Percentiles rank a stretch among this genome's conserved stretches.
Conservation (phyloP, 345 rosid genomes). For the Salix arbutifolia region DNA sequence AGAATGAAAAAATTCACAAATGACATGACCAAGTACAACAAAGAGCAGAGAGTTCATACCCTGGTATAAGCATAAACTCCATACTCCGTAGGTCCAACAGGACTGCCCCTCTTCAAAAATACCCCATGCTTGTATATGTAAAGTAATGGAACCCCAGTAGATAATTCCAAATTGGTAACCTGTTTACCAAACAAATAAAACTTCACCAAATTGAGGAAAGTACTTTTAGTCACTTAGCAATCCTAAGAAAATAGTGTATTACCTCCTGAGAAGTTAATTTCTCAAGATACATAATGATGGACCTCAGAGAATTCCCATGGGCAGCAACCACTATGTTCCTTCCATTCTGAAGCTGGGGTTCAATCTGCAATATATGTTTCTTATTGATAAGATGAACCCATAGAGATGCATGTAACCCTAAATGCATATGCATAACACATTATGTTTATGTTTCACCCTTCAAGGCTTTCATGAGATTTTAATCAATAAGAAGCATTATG, state of each 20-base stretch:
- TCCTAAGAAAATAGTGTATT: neutral
- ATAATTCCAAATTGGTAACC: conserved; percentile 79
- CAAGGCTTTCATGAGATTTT: neutral
- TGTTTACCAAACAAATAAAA: conserved; percentile 12
- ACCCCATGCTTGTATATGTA: conserved; percentile 84
- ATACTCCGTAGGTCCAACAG: conserved; percentile 75
- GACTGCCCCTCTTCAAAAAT: conserved; percentile 86
- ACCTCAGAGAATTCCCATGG: conserved; percentile 87
- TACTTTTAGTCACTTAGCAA: too few relatives aligned
- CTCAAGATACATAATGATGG: conserved; percentile 97
- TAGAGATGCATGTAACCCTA: neutral
- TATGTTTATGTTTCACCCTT: too few relatives aligned
- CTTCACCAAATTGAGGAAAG: neutral
- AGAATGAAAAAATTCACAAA: too few relatives aligned
- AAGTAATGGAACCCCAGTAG: conserved; percentile 93
- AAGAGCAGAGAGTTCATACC: conserved; percentile 26
- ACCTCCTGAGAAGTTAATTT: conserved; percentile 94
- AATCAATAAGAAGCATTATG: conserved; percentile 6
- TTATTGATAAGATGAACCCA: conserved; percentile 4
- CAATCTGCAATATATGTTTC: conserved; percentile 47
- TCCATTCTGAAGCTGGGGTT: conserved; percentile 76
- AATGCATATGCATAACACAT: too few relatives aligned
- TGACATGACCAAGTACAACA: too few relatives aligned
- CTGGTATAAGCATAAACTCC: conserved; percentile 94
- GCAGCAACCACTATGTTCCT: conserved; percentile 91